Base-by-base conservation (phyloP, 495 filamentous ascomycete genomes). In the Durotheca rogersii region DNA sequence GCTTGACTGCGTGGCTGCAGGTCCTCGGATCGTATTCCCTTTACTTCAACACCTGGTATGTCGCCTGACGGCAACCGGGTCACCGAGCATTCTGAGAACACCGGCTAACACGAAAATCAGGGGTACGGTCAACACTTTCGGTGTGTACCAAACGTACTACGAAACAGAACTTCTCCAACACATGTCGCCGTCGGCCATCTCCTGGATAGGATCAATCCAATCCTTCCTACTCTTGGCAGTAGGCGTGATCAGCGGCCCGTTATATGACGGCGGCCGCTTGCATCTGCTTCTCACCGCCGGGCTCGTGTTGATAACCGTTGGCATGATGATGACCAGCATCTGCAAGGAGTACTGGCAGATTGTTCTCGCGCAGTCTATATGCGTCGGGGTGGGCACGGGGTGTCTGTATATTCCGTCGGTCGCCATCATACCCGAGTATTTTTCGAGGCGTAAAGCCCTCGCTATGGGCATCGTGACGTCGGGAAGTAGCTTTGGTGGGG, bases 61-160 rank as follows among this genome's bases (percentile, higher is more conserved):
- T 56, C 3, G 7, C 6, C 9, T 14, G 1, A 9, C 1, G 3
- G 7, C 5, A 31, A 12, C 1, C n/a, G n/a, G n/a, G n/a, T n/a
- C n/a, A n/a, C n/a, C n/a, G n/a, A n/a, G n/a, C n/a, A n/a, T n/a
- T n/a, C n/a, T n/a, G n/a, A n/a, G n/a, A n/a, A n/a, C n/a, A n/a
- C n/a, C n/a, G n/a, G n/a, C n/a, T n/a, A n/a, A n/a, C n/a, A n/a
- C n/a, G n/a, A n/a, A n/a, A n/a, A n/a, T n/a, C n/a, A n/a, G n/a
- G n/a, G n/a, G n/a, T n/a, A n/a, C n/a, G n/a, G n/a, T 86, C 47
- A 82, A 82, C 52, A 80, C 76, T 31, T 89, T 85, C 56, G 84
- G 86, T 1, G 77, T 86, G 1, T 89, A 87, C 52, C 84, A 90
- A 55, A 76, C 77, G 2, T 87, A 86, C 65, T 88, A 89, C 54